Conservation (phyloP, 768 basidiomycete genomes). For the Vararia minispora region DNA sequence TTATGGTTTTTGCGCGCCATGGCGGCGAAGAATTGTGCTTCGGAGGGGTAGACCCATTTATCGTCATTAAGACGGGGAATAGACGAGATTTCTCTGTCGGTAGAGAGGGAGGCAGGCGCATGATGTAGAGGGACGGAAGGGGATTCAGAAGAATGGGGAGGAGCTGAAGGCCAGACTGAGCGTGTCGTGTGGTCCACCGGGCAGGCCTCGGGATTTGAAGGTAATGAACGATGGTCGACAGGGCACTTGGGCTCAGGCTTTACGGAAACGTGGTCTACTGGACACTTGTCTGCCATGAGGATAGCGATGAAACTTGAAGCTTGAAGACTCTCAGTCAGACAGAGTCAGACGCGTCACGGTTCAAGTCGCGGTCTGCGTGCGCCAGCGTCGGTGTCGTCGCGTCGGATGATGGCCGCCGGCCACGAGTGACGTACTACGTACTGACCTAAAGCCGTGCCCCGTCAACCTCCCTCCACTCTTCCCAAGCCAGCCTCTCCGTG, state of each 20-base stretch:
- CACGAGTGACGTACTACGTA: no score
- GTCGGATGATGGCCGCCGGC: no score
- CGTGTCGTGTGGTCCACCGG: constrained; percentile 55
- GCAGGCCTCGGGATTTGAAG: constrained; percentile 29
- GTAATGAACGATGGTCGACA: constrained; percentile 29
- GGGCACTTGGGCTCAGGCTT: constrained; percentile 30
- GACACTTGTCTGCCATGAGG: constrained; percentile 16
- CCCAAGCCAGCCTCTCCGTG: no score
- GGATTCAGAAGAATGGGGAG: constrained; percentile 14
- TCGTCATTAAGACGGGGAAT: constrained; percentile 66
- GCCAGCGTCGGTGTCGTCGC: no score
- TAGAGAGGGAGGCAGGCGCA: constrained; percentile 34
- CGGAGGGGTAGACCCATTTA: constrained; percentile 97
- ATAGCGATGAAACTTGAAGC: constrained; percentile 6
- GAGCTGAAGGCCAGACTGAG: constrained; percentile 19
- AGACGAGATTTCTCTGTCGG: constrained; percentile 72
- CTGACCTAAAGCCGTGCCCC: no score
- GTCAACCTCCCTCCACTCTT: no score
- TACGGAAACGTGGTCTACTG: constrained; percentile 20
- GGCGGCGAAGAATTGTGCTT: constrained; percentile 97
- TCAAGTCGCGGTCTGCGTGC: no score
- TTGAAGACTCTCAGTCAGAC: no score
- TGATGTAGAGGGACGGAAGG: constrained; percentile 1
- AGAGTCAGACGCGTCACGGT: constrained; percentile 10
- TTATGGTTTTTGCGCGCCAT: constrained; percentile 92